Conservation (phyloP, 1,284 basidiomycete species). For the Cryptococcus sp. region DNA sequence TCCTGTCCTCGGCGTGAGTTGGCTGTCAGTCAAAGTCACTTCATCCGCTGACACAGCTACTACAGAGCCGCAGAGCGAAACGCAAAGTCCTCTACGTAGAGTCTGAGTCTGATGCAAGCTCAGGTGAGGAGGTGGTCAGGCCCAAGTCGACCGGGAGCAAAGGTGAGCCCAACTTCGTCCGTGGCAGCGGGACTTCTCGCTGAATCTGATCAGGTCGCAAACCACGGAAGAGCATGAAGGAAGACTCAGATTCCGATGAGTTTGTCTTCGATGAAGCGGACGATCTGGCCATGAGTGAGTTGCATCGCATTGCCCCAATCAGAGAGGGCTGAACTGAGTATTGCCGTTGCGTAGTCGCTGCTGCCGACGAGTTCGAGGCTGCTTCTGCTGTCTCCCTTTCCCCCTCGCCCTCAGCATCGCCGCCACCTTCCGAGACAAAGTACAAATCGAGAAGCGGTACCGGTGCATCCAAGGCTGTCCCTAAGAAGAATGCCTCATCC, state of each 20-base stretch:
- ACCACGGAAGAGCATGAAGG: constrained; percentile 47
- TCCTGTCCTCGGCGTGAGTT: constrained; percentile 29
- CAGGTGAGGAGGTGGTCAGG: constrained; percentile 21
- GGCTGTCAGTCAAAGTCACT: background rate
- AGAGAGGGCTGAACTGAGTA: background rate
- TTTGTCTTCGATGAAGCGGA: constrained; percentile 48
- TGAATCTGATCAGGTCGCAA: constrained; percentile 22
- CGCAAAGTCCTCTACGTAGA: constrained; percentile 52
- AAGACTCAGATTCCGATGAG: constrained; percentile 46
- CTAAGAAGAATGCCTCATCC: constrained; percentile 26
- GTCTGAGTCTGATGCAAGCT: constrained; percentile 40
- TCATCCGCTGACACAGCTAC: constrained; percentile 4
- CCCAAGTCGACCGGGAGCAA: constrained; percentile 6
- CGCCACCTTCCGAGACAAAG: constrained; percentile 18
- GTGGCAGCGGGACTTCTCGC: constrained; percentile 1
- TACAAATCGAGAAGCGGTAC: constrained; percentile 11
- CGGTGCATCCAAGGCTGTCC: constrained; percentile 24
- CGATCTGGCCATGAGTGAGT: constrained; percentile 46
- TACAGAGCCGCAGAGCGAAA: constrained; percentile 41
- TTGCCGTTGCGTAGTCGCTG: constrained; percentile 31
- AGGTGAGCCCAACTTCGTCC: constrained; percentile 7
- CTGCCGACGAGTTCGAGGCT: constrained; percentile 43
- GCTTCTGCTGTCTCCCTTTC: constrained; percentile 36
- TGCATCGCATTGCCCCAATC: background rate
- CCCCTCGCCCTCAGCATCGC: constrained; percentile 34